A percentile compares a stretch with the other conserved stretches of the same genome.
These are phyloP conservation scores for Cinnamomum chago DNA, from an alignment of 164 flowering plant species.

Conservation along the genomic window DNA sequence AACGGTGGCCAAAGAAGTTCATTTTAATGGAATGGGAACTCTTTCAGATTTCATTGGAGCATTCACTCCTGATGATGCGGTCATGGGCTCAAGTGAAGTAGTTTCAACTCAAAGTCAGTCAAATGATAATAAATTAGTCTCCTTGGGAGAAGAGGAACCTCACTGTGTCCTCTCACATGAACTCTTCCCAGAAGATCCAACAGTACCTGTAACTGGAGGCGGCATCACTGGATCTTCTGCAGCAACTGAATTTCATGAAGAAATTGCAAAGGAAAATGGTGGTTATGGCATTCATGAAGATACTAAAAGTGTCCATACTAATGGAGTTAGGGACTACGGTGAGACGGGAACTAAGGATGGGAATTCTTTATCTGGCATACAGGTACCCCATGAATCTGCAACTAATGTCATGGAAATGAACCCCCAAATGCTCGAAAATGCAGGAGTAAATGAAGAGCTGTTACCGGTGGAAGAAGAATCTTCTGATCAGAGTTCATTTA, in stretches of 20 bases:
- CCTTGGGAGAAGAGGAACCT: constrained; percentile 17
- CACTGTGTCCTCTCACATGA: background rate
- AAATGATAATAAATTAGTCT: constrained; percentile 1
- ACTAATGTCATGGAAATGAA: constrained; percentile 1
- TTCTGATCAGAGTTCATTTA: constrained; percentile 15
- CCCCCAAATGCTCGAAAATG: background rate
- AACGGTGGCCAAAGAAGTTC: background rate
- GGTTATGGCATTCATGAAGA: constrained; percentile 11
- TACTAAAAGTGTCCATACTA: constrained; percentile 11
- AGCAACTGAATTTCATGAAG: constrained; percentile 11
- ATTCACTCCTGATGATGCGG: constrained; percentile 2
- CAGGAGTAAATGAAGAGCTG: constrained; percentile 11
- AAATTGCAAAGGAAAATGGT: background rate
- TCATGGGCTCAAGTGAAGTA: constrained; percentile 4
- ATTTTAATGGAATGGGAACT: background rate
- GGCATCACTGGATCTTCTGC: constrained; percentile 8
- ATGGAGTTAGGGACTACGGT: constrained; percentile 1
- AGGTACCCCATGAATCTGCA: constrained; percentile 13
- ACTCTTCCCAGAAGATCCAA: background rate
- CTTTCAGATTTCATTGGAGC: constrained; percentile 2
- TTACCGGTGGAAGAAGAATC: constrained; percentile 14
- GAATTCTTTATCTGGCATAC: background rate
- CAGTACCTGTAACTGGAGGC: background rate
- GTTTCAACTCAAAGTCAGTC: background rate
- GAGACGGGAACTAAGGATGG: constrained; percentile 9